Base-by-base conservation (phyloP, 2,329 filamentous ascomycete genomes). In the Colletotrichum destructivum region DNA sequence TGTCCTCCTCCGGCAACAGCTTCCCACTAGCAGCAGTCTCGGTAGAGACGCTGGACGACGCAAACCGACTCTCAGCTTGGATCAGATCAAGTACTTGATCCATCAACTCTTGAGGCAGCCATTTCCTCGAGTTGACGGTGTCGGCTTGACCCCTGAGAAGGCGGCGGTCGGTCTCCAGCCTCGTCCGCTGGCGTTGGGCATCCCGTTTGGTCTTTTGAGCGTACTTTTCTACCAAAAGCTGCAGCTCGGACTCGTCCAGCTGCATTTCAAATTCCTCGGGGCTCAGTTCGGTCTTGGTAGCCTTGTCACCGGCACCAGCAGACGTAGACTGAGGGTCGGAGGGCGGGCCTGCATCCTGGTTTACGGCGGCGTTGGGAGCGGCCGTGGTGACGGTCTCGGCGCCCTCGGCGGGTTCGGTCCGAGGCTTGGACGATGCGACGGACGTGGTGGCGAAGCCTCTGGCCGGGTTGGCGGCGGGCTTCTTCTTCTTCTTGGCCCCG, bases 381-480 rank as follows among this genome's bases (percentile, higher is more conserved):
- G 56, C 51, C 46, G 61, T 23, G 38, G 60, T 49, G 16, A 40
- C 60, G 51, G 73, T 75, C 76, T 77, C 57, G 74, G 72, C 66
- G 73, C 67, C 51, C 73, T 87, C 84, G 61, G 80, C 75, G 51
- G 78, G 79, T 72, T 96, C 94, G 56, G 89, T 86, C 79, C 94
- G 88, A 11, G 91, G 88, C 77, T 95, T 97, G 31, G 94, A 97
- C 6, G 69, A 72, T 54, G 95, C 94, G 71, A 97, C 89, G 1
- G 96, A 98, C 15, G 94, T 97, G 6, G 96, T 99, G 75, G 96
- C 94, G 84, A 98, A 97, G 21, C 95, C 96, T 81, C 96, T 89
- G 49, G 95, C 94, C 71, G 95, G 94, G 82, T 98, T 98, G 42
- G 92, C 90, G 35, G 90, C 89, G 66, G 93, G 88, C 88, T 98